Base-by-base conservation (phyloP, 1,139 yeast genomes). In the Pneumocystis murina region DNA sequence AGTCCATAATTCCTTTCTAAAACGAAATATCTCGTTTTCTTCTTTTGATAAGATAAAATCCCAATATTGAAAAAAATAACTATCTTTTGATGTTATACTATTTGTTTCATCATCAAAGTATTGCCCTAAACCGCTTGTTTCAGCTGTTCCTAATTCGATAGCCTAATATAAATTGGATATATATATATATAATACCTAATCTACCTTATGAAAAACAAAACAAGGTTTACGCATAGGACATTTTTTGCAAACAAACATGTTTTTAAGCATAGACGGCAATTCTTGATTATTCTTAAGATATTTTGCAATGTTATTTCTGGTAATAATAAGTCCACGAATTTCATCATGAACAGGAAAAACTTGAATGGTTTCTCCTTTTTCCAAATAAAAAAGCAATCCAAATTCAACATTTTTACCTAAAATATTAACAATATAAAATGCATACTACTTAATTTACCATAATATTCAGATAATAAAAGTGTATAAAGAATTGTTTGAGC, bases 401-500 rank as follows among this genome's bases (percentile, higher is more conserved):
- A 84, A 82, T 12, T 80, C 77, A 2, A 87, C 80, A 55, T 85
- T 84, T 63, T 85, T 73, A 48, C 83, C 85, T 63, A 48, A 6
- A 38, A 36, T 12, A 28, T 33, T 30, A 62, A 28, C 20, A 17
- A 62, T 17, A 6, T 12, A 14, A 14, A 4, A 38, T 16, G 30
- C 7, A 58, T 58, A 38, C 5, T 20, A 12, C 3, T 38, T 20
- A 40, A 30, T 38, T 55, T 61, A 54, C 67, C 69, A 71, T 92
- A 92, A 55, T 95, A 76, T 68, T 92, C 97, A 62, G 84, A 83
- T 70, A 90, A 79, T 66, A 92, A 75, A 24, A 92, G 75, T 0
- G 95, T 84, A 72, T 92, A 92, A n/a, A 94, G 76, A 0, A 91
- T 80, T 0, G 95, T 87, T 72, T 92, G 99, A 0, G 95, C 96